These are phyloP conservation scores for Cyclotella kingstonii DNA, from an alignment of 108 stramenopile genomes.

Conservation along the genomic window DNA sequence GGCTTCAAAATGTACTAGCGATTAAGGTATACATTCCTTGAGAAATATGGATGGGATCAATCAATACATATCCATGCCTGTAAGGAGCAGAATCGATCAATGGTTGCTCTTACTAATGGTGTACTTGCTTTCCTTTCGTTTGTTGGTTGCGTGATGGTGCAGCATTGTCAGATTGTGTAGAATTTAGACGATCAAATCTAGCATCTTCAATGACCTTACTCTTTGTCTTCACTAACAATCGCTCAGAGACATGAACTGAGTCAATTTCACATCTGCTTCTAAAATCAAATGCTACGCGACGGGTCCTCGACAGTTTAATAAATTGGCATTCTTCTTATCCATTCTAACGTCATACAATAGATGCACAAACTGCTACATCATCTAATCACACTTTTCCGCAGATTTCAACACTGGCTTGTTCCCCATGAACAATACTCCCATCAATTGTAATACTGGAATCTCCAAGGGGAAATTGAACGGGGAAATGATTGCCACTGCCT, in stretches of 20 bases:
- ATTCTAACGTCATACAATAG: conserved; percentile 91
- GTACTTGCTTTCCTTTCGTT: conserved; percentile 22
- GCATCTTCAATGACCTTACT: conserved; percentile 97
- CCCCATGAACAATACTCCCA: conserved; percentile 98
- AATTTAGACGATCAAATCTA: conserved; percentile 90
- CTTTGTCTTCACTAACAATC: conserved; percentile 68
- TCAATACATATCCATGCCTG: conserved; percentile 60
- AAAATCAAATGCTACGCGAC: conserved; percentile 85
- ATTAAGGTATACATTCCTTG: conserved; percentile 58
- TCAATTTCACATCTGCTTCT: conserved; percentile 80
- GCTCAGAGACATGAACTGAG: conserved; percentile 95
- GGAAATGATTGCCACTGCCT: conserved; percentile 89
- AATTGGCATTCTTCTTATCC: conserved; percentile 85
- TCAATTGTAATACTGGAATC: conserved; percentile 94
- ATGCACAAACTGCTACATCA: conserved; percentile 94
- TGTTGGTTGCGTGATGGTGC: neutral
- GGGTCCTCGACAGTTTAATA: conserved; percentile 89
- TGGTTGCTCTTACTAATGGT: conserved; percentile 33
- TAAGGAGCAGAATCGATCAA: conserved; percentile 64
- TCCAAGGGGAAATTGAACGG: conserved; percentile 98
- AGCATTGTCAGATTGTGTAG: neutral
- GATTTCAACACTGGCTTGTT: conserved; percentile 94
- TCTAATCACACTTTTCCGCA: conserved; percentile 82
- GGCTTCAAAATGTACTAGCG: conserved; percentile 48
- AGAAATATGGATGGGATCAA: conserved; percentile 34